A percentile compares a stretch with the other conserved stretches of the same genome.
These are phyloP conservation scores for Cystofilobasidium ferigula DNA, from an alignment of 768 basidiomycete species.

Conservation along the genomic window DNA sequence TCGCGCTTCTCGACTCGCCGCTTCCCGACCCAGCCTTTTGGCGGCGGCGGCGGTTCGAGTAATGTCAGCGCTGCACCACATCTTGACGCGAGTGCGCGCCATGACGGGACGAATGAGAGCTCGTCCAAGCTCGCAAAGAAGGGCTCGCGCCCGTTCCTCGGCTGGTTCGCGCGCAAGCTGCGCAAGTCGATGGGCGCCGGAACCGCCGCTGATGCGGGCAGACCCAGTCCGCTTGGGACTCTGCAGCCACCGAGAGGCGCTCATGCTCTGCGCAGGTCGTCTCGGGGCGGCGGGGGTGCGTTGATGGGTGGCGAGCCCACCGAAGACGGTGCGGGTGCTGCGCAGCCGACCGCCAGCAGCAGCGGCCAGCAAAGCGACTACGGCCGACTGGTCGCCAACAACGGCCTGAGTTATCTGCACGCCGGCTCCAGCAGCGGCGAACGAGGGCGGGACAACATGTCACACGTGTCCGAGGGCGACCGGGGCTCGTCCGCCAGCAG, in stretches of 20 bases:
- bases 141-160: slow-evolving; percentile 10
- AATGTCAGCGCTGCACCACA: too few relatives aligned
- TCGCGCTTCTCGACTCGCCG: not conserved
- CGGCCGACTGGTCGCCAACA: slow-evolving; percentile 21
- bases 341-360: not conserved
- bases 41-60: not conserved
- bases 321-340: not conserved
- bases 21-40: not conserved
- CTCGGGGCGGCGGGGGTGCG: not conserved
- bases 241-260: too few relatives aligned
- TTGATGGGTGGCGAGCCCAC: not conserved
- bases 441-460: not conserved
- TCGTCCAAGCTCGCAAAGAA: slow-evolving; percentile 14
- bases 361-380: slow-evolving; percentile 9
- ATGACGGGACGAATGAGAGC: not conserved
- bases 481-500: not conserved
- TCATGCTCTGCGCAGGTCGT: not conserved
- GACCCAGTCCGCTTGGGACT: too few relatives aligned
- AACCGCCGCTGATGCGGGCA: not conserved
- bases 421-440: not conserved
- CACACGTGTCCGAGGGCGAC: not conserved
- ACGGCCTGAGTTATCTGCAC: slow-evolving; percentile 6
- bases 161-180: slow-evolving; percentile 23
- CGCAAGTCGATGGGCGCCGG: slow-evolving; percentile 8
- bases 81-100: too few relatives aligned